Evolutionary conservation across 441 rosid species (phyloP), one percentile per base, ranked within the genome.

Genomic region (Populus hybrid): DNA sequence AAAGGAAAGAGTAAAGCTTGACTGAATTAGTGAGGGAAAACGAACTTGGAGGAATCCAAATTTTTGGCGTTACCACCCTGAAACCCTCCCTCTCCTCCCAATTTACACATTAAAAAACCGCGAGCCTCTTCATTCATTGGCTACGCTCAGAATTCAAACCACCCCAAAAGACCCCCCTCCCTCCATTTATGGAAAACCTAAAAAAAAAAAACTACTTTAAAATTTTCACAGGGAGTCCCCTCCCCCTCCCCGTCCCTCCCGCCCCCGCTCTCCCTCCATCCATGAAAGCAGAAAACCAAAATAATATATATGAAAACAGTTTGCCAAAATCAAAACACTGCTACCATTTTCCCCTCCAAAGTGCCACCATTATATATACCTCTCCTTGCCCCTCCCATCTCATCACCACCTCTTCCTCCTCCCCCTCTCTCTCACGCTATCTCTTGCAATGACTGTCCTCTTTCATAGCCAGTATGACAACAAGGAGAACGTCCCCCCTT

Each of bases 401-500:
- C 80, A n/a, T 31, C 50, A 28, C 12, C 24, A 0, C 78, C 69
- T 33, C 61, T 29, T 76, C 36, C 3, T 64, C 72, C 68, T 21
- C n/a, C 4, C 23, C 24, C 24, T 16, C 35, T 14, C 38, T 2
- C 77, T 14, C 26, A 59, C 33, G 18, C 9, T 72, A 61, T 45
- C 11, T 59, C 64, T 45, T 29, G 20, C 75, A 64, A 85, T 83
- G 87, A 83, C 79, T 64, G 23, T 72, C 33, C 72, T 79, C 50
- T 73, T 59, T 67, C 31, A 73, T 2, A n/a, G 7, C 64, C 80
- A 81, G 59, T 16, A 64, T 80, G 76, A 16, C 21, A 78, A 81
- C 79, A 84, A 83, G 69, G 88, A 87, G 72, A 87, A 86, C 77
- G 53, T 76, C 71, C 79, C 75, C 75, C 84, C 84, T 70, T 56